These are phyloP conservation scores for Fraxinus ornus DNA, from an alignment of 305 asterid genomes.

Conservation along the genomic window DNA sequence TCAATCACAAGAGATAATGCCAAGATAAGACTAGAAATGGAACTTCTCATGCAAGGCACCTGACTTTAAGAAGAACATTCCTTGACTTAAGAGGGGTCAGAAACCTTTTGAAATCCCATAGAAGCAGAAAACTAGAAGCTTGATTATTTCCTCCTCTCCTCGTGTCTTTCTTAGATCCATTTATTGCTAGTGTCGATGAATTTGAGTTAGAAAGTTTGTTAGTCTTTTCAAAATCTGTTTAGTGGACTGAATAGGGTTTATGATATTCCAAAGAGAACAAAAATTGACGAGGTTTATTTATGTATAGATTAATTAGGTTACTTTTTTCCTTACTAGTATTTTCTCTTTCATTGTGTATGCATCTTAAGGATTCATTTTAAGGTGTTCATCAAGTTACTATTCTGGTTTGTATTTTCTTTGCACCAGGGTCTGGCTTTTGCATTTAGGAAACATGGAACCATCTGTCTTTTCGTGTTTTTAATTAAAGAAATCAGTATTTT, in stretches of 20 bases:
- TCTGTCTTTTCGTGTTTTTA: neutral
- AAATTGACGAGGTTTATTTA: neutral
- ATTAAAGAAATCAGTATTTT: neutral
- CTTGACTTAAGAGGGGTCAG: neutral
- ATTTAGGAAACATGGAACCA: neutral
- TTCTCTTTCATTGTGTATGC: neutral
- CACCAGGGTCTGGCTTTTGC: neutral
- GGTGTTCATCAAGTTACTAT: neutral
- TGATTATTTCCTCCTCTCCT: conserved; percentile 5
- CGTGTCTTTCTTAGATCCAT: conserved; percentile 9
- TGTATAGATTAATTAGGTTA: neutral
- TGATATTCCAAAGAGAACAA: neutral
- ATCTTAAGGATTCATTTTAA: neutral
- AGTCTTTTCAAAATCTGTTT: neutral
- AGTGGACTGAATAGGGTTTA: conserved; percentile 4
- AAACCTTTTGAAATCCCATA: neutral
- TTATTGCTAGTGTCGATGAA: conserved; percentile 1
- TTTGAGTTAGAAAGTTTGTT: neutral
- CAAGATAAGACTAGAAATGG: conserved; percentile 1
- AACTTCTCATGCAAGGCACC: neutral
- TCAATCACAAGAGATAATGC: conserved; percentile 9
- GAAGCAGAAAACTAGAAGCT: neutral
- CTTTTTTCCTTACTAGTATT: neutral
- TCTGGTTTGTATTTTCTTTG: neutral
- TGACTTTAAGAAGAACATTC: neutral